Base-by-base conservation (phyloP, 2,329 filamentous ascomycete species). In the Fusarium armeniacum region DNA sequence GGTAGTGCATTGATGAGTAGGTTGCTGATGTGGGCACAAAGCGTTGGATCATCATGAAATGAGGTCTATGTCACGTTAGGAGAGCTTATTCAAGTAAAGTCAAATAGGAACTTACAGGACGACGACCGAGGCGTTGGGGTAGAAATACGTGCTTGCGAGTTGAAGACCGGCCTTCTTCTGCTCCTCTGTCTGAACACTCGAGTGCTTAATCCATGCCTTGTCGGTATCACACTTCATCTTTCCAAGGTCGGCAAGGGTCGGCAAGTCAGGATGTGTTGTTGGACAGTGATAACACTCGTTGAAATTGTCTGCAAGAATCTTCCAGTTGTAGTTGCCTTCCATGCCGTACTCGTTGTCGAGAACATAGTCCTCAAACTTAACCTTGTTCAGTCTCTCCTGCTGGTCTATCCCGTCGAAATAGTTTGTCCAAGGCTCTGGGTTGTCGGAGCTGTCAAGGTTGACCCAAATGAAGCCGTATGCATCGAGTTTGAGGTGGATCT, bases 261-360 rank as follows among this genome's bases (percentile, higher is more conserved):
- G 67, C 2, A 70, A 41, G 22, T 70, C 67, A 0, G 67, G 63
- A 18, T 70, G 67, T 4, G 67, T 70, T 1, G 67, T 70, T 4
- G 67, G 67, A 5, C 67, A 70, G n/a, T 70, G 67, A 13, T 70
- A 70, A 30, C 67, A 70, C 46, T 88, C 88, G 71, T 90, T 90
- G 78, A 89, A 90, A 78, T 90, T 89, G 71, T 90, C 87, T 10
- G 83, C 83, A 18, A 88, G 75, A 20, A 84, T 84, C 78, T 89
- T 89, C 87, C 87, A 89, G 77, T 89, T 88, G 73, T 85, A 87
- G 12, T 83, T 79, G 0, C 84, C 84, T 26, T 85, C 81, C 82
- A 87, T 84, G 58, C 85, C 80, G 81, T 85, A 89, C 18, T 77
- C 76, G 70, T 88, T 85, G 63, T 88, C 85, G 59, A 87, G 89